Conservation (phyloP, 1,139 yeast species). For the Wickerhamomyces sp. region DNA sequence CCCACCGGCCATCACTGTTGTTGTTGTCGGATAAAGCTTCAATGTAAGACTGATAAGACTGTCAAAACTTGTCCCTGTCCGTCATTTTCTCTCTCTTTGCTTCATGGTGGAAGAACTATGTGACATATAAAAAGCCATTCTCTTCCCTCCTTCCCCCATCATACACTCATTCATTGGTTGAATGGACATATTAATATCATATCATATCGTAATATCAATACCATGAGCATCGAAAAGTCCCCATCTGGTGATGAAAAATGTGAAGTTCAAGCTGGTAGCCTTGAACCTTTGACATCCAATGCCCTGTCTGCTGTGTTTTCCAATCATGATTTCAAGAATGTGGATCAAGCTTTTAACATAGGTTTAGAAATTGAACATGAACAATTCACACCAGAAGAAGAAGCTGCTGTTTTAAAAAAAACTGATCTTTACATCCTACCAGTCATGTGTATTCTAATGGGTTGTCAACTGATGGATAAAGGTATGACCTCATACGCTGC, state of each 20-base stretch:
- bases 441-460: constrained; percentile 25
- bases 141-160: too few species aligned
- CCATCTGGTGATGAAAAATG: neutral
- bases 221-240: neutral
- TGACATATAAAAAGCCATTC: too few species aligned
- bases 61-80: too few species aligned
- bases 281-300: neutral
- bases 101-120: too few species aligned
- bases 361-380: neutral
- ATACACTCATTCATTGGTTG: too few species aligned
- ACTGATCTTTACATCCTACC: constrained; percentile 21
- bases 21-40: too few species aligned
- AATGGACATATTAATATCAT: too few species aligned
- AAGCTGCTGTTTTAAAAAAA: constrained; percentile 4
- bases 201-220: neutral
- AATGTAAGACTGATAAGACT: too few species aligned
- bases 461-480: constrained; percentile 59
- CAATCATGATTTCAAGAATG: neutral
- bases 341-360: neutral
- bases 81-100: too few species aligned
- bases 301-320: neutral
- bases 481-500: constrained; percentile 54
- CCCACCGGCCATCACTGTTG: too few species aligned
- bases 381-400: neutral
- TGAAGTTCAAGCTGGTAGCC: neutral